Evolutionary conservation across 306 rosid genomes (phyloP).

Genomic region (Herpetospermum pedunculosum): DNA sequence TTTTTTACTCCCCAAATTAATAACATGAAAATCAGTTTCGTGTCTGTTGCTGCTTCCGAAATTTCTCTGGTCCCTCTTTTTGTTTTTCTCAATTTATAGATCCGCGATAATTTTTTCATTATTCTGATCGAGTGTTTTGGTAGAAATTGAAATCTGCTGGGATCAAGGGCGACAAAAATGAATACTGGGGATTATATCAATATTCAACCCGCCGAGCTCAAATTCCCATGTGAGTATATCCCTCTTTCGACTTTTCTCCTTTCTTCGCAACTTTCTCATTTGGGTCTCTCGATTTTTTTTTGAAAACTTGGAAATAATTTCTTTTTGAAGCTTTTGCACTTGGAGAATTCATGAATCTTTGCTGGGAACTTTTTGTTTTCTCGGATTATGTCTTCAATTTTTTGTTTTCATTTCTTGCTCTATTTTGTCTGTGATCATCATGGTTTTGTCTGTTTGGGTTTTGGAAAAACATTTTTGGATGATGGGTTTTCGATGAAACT

Average conservation of each 20-base stretch:
- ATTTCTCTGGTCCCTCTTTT: constrained; percentile 3
- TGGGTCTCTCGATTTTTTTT: background rate
- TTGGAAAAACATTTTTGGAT: background rate
- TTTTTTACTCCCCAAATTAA: background rate
- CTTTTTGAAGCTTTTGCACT: background rate
- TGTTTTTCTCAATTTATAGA: constrained; percentile 6
- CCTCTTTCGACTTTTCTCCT: background rate
- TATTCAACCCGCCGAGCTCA: constrained; percentile 39
- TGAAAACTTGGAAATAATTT: background rate
- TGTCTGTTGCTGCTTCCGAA: constrained; percentile 3
- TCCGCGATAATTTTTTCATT: background rate
- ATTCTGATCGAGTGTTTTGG: constrained; percentile 1
- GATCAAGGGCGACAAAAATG: constrained; percentile 16
- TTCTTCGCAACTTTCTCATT: background rate
- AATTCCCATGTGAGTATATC: constrained; percentile 24
- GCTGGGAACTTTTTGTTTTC: background rate
- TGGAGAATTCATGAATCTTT: background rate
- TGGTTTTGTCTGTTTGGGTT: background rate
- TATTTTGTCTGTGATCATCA: background rate
- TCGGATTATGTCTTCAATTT: background rate
- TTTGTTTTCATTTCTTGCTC: background rate
- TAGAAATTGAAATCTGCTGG: background rate
- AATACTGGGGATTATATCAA: constrained; percentile 25
- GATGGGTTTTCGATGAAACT: background rate
- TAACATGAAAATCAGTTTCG: constrained; percentile 4